A percentile compares a stretch with the other conserved stretches of the same genome.
These are phyloP conservation scores for Diplotaxis tenuifolia DNA, from an alignment of 345 rosid species.

Conservation along the genomic window DNA sequence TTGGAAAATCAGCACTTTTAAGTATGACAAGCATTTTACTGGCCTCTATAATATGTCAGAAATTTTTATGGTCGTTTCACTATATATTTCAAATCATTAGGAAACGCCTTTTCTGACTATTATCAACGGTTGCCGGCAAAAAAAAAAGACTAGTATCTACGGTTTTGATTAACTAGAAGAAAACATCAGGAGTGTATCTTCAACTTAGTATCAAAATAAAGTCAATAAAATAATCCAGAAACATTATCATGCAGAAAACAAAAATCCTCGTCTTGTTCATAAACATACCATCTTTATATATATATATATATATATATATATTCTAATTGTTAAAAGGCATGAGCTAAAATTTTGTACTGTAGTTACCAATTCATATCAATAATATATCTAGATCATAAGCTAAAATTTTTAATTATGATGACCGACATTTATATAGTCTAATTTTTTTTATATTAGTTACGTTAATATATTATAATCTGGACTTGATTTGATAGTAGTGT, in stretches of 20 bases:
- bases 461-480: background rate
- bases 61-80: slow-evolving; percentile 11
- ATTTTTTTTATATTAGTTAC: background rate
- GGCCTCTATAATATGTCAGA: background rate
- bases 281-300: background rate
- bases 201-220: background rate
- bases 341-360: background rate
- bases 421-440: background rate
- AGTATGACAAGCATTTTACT: slow-evolving; percentile 4
- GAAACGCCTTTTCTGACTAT: background rate
- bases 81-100: slow-evolving; percentile 6
- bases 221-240: too few species aligned
- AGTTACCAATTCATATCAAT: background rate
- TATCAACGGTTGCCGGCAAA: too few species aligned
- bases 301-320: too few species aligned
- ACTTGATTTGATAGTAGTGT: background rate
- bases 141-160: background rate
- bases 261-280: background rate
- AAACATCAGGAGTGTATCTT: background rate
- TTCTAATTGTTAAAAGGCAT: background rate
- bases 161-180: background rate
- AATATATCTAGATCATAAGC: background rate
- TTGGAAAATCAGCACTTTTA: background rate
- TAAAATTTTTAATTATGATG: background rate
- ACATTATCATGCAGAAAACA: background rate